Percentiles rank a stretch among this genome's conserved stretches.
These are phyloP conservation scores for Epichloe uncinata DNA, from an alignment of 2,329 filamentous ascomycete species.

Conservation along the genomic window DNA sequence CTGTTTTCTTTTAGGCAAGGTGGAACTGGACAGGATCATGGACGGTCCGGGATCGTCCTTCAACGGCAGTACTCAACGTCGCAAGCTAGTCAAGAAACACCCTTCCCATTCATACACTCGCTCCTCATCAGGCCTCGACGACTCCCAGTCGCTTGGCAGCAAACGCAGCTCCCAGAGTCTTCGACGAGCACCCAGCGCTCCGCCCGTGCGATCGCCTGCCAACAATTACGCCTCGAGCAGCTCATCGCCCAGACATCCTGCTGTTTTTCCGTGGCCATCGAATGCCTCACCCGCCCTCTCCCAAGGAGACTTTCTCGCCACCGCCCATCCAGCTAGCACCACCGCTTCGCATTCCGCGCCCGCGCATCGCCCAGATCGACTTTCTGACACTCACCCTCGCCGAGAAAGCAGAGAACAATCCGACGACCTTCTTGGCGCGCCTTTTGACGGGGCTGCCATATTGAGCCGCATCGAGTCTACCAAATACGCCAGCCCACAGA, in stretches of 20 bases:
- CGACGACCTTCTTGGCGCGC: constrained; percentile 50
- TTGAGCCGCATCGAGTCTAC: constrained; percentile 46
- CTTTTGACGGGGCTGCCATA: constrained; percentile 51
- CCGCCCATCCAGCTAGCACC: constrained; percentile 6
- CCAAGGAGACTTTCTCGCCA: constrained; percentile 31
- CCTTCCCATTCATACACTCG: constrained; percentile 29
- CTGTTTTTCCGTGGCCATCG: constrained; percentile 25
- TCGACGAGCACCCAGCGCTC: constrained; percentile 47
- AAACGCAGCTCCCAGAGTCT: constrained; percentile 52
- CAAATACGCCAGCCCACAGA: constrained; percentile 23
- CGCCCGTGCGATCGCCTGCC: constrained; percentile 32
- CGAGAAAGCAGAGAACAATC: constrained; percentile 21
- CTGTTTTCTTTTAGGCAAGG: constrained; percentile 9
- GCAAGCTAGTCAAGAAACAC: constrained; percentile 50
- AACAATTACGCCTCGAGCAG: constrained; percentile 37
- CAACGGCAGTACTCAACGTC: constrained; percentile 39
- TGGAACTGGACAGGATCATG: constrained; percentile 25
- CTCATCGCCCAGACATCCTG: constrained; percentile 33
- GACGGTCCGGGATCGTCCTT: constrained; percentile 30
- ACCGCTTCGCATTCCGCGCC: constrained; percentile 7
- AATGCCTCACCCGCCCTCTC: constrained; percentile 34
- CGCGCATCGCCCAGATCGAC: constrained; percentile 10
- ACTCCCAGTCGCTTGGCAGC: constrained; percentile 45
- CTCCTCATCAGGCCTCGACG: constrained; percentile 39
- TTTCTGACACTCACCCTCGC: constrained; percentile 9